A percentile compares a stretch with the other conserved stretches of the same genome.
Conservation (phyloP, 75 land plant species). For the Ceratopteris richardii region DNA sequence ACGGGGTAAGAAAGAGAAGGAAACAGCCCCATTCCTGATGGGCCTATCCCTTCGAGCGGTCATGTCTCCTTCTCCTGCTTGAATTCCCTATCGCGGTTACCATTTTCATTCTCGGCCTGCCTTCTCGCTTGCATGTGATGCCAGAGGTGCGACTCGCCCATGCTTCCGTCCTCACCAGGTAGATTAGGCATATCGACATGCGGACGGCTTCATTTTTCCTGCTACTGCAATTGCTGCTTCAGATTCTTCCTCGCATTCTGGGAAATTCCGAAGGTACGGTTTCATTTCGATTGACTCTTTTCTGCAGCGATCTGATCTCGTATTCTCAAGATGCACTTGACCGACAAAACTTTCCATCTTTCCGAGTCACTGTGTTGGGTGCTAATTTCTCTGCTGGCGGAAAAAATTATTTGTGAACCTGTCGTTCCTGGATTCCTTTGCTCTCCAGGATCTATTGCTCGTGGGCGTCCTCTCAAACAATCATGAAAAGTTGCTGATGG, state of each 20-base stretch:
- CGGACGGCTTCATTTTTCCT: background rate
- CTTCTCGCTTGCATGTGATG: too few species aligned
- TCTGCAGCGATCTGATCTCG: background rate
- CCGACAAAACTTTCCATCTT: background rate
- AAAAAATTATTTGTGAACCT: background rate
- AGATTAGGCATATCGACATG: background rate
- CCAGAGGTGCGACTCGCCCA: background rate
- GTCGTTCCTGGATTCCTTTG: background rate
- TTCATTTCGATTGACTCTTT: background rate
- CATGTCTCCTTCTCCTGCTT: too few species aligned
- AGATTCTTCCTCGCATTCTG: conserved; percentile 8
- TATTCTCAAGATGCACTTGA: background rate
- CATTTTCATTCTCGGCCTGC: too few species aligned
- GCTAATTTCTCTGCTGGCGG: background rate
- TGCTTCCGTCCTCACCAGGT: background rate
- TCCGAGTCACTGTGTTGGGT: too few species aligned
- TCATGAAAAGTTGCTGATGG: too few species aligned
- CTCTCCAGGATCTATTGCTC: background rate
- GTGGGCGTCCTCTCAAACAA: too few species aligned
- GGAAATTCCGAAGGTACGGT: conserved; percentile 14
- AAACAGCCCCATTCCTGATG: too few species aligned
- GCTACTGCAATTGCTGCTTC: conserved; percentile 8
- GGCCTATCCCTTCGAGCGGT: too few species aligned
- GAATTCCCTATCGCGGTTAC: too few species aligned
- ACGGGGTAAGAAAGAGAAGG: too few species aligned